Evolutionary conservation across 1,284 basidiomycete genomes (phyloP).

Genomic region (Mycosarcoma mackinlayi): DNA sequence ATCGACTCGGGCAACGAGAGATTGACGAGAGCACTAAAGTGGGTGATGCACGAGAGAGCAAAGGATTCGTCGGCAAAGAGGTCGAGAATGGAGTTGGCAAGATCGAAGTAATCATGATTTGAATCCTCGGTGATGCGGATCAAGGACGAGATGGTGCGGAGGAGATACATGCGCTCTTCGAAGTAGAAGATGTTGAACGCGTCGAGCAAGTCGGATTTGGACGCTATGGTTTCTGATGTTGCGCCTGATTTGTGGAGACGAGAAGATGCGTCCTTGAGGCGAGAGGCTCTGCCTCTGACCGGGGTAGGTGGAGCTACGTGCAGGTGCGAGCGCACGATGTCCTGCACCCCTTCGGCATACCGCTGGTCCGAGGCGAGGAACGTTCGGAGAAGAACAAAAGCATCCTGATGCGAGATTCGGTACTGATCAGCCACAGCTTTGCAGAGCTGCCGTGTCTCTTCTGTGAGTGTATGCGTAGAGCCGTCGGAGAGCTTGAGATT

Average conservation of each 20-base stretch:
- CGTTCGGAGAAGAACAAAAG: slow-evolving; percentile 77
- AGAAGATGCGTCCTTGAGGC: slow-evolving; percentile 6
- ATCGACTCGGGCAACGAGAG: slow-evolving; percentile 72
- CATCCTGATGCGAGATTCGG: slow-evolving; percentile 80
- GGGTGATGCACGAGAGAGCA: slow-evolving; percentile 73
- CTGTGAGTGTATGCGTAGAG: slow-evolving; percentile 74
- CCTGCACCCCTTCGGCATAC: slow-evolving; percentile 65
- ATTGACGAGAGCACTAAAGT: slow-evolving; percentile 71
- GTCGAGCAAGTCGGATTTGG: slow-evolving; percentile 72
- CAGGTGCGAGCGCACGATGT: slow-evolving; percentile 19
- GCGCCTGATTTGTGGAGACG: not conserved
- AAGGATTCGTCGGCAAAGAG: slow-evolving; percentile 76
- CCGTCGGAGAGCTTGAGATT: slow-evolving; percentile 77
- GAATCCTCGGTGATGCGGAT: slow-evolving; percentile 75
- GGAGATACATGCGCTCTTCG: slow-evolving; percentile 78
- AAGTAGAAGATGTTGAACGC: slow-evolving; percentile 83
- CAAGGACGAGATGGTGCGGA: slow-evolving; percentile 70
- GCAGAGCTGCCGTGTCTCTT: slow-evolving; percentile 76
- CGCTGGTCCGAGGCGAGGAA: slow-evolving; percentile 83
- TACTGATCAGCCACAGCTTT: slow-evolving; percentile 78
- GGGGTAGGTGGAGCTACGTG: slow-evolving; percentile 15
- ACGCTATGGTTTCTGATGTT: slow-evolving; percentile 4
- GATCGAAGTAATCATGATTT: slow-evolving; percentile 72
- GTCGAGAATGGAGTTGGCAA: slow-evolving; percentile 74
- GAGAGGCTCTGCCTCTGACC: slow-evolving; percentile 12